These are phyloP conservation scores for Diplocarpon mali DNA, from an alignment of 2,329 filamentous ascomycete species.

Conservation along the genomic window DNA sequence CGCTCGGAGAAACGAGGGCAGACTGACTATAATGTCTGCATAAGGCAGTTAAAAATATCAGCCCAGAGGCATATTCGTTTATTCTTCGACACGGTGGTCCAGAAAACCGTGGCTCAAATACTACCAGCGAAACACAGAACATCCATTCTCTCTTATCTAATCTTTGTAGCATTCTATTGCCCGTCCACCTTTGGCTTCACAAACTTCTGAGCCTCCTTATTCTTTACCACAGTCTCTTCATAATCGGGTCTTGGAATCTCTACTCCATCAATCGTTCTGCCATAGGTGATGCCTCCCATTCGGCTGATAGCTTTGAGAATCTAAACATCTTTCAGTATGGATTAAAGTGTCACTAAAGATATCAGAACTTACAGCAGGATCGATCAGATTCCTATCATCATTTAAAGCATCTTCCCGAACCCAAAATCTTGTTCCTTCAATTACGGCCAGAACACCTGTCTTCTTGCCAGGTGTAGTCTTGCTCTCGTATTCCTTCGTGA, in stretches of 20 bases:
- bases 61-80: no score
- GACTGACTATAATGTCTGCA: no score
- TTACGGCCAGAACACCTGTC: constrained; percentile 60
- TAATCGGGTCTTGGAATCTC: constrained; percentile 58
- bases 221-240: constrained; percentile 31
- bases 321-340: constrained; percentile 26
- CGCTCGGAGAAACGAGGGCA: no score
- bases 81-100: no score
- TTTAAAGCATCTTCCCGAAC: constrained; percentile 80
- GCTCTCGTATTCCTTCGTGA: constrained; percentile 68
- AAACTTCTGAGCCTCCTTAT: constrained; percentile 46
- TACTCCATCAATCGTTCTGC: constrained; percentile 53
- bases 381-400: constrained; percentile 60
- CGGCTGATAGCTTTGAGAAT: constrained; percentile 67
- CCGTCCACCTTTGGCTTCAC: constrained; percentile 35
- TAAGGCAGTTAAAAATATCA: no score
- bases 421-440: constrained; percentile 85
- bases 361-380: constrained; percentile 46
- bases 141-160: not conserved
- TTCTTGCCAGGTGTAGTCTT: constrained; percentile 58
- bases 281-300: constrained; percentile 80
- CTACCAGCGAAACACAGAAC: not conserved
- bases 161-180: constrained; percentile 24
- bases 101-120: not conserved
- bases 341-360: not conserved